phyloP scores from a whole-genome alignment of 331 rosid species.

The Malus hybrid region DNA sequence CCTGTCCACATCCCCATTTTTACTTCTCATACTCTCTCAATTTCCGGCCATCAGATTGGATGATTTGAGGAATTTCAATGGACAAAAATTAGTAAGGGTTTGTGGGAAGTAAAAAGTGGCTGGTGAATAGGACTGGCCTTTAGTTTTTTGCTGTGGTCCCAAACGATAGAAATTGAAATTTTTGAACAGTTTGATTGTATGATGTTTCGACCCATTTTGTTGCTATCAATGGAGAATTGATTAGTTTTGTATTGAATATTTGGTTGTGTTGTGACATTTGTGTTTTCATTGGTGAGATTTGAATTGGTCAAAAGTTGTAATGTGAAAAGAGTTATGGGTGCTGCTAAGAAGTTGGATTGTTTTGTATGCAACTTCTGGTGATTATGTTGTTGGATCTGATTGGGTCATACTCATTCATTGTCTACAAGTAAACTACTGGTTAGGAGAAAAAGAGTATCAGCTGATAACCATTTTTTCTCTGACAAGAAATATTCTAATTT shows the following conservation, averaged over 20 bases:
- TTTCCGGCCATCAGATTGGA: no score
- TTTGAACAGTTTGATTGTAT: background rate
- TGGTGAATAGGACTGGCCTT: no score
- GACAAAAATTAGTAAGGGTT: no score
- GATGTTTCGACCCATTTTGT: background rate
- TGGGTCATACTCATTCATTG: background rate
- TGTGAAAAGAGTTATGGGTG: background rate
- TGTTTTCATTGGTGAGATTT: background rate
- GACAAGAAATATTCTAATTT: background rate
- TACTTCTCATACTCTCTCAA: no score
- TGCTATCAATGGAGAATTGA: background rate
- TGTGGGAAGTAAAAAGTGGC: no score
- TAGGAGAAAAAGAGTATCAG: background rate
- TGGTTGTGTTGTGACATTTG: background rate
- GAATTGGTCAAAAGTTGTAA: conserved; percentile 4
- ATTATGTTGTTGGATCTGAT: background rate
- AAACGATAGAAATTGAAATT: background rate
- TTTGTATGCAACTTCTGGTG: background rate
- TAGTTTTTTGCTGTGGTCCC: background rate
- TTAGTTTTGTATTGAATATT: background rate
- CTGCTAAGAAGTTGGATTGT: background rate
- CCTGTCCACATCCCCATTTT: no score
- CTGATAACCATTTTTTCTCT: background rate
- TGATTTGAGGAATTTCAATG: no score
- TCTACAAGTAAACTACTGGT: background rate